Evolutionary conservation across 192 early-diverging fungal genomes (phyloP), one percentile per base, ranked within the genome.

Genomic region (Rhizophagus prolifer): DNA sequence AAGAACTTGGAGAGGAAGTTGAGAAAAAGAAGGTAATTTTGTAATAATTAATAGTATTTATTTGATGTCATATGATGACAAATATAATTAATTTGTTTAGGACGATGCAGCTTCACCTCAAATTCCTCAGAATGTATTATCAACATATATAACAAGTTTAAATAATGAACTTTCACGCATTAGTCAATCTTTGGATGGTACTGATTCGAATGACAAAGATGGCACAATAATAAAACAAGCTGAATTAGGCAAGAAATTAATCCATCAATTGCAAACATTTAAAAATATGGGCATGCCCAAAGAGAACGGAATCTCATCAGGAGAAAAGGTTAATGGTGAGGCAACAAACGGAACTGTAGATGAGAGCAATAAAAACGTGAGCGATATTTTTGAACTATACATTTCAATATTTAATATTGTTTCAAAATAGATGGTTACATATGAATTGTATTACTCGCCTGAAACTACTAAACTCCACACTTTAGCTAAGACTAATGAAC

Each of bases 1-100:
- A 95, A 74, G 93, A 97, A 70, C 88, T 97, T 4, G 82, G 80
- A 23, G 86, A 89, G 69, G 91, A 94, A 77, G 70, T 95, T 34
- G 85, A 88, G 77, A 90, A 86, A 64, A 80, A 80, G 6, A 79
- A 86, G 85, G 86, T 86, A 85, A 58, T 25, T 10, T 58, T 44
- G n/a, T 25, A 13, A n/a, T 72, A 30, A 21, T 50, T 9, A 7
- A 23, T 14, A 4, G 34, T 41, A 7, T 9, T 70, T 62, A 26
- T 31, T 78, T 23, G 7, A 3, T 12, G 3, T 23, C 3, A 19
- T 13, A 26, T 26, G 31, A 14, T 47, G 9, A 50, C 25, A 28
- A 13, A 70, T 46, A n/a, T 70, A 50, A 46, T 25, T 26, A 7
- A 25, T 46, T n/a, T 69, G 26, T n/a, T 58, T 34, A 73, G 34